Evolutionary conservation across 2,329 filamentous ascomycete genomes (phyloP).

Genomic region (Penicillium vulpinum): DNA sequence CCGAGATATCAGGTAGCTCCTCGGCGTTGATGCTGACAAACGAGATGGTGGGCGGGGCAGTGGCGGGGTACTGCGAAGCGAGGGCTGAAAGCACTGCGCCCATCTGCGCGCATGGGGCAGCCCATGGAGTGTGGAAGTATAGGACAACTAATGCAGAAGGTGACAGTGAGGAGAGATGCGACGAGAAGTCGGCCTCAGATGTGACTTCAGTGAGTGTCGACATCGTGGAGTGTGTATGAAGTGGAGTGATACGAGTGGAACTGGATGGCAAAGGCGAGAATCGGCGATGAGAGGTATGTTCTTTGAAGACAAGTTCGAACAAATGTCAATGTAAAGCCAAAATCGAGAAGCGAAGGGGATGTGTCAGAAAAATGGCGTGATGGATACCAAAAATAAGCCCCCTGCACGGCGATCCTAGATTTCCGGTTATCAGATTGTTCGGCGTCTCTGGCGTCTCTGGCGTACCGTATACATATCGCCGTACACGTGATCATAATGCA

Average conservation of each 20-base stretch:
- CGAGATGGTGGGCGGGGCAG: constrained; percentile 65
- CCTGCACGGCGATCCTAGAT: constrained; percentile 21
- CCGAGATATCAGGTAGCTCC: constrained; percentile 86
- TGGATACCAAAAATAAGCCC: constrained; percentile 5
- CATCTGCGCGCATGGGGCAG: constrained; percentile 94
- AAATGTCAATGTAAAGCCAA: neutral
- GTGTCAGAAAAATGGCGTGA: constrained; percentile 27
- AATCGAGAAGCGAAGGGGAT: constrained; percentile 8
- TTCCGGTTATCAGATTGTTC: constrained; percentile 36
- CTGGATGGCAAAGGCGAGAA: neutral
- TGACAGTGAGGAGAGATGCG: constrained; percentile 65
- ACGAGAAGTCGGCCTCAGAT: constrained; percentile 70
- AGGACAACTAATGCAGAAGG: constrained; percentile 74
- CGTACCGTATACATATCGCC: constrained; percentile 1
- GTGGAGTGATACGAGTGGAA: neutral
- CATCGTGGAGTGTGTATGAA: constrained; percentile 53
- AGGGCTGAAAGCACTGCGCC: constrained; percentile 79
- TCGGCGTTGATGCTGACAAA: constrained; percentile 95
- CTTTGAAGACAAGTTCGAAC: neutral
- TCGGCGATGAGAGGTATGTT: neutral
- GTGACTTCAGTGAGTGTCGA: constrained; percentile 76
- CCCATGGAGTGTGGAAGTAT: constrained; percentile 97
- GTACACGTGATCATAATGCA: neutral
- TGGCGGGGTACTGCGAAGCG: constrained; percentile 77
- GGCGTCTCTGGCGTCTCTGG: neutral